phyloP scores from a whole-genome alignment of 2,329 filamentous ascomycete species.

The Fusarium graminum region DNA sequence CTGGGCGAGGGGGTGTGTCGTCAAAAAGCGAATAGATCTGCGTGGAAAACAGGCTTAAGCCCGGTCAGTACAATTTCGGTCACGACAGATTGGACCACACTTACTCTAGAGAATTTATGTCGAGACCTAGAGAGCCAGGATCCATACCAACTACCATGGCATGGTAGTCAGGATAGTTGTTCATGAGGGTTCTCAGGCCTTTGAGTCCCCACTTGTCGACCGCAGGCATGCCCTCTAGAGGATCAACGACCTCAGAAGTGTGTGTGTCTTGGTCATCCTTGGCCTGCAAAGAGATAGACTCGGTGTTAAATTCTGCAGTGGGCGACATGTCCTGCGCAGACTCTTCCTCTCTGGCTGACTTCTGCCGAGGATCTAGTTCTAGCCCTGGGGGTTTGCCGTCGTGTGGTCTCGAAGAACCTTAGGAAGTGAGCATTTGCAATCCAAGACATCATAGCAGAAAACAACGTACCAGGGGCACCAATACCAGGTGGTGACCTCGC shows the following conservation, averaged over 20 bases:
- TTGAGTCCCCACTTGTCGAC: constrained; percentile 75
- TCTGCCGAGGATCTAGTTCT: constrained; percentile 63
- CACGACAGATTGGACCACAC: constrained; percentile 44
- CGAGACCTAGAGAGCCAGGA: constrained; percentile 67
- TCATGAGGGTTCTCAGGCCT: constrained; percentile 73
- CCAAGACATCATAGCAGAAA: background rate
- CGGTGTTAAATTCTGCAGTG: constrained; percentile 63
- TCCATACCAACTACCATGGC: constrained; percentile 72
- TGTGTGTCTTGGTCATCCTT: constrained; percentile 60
- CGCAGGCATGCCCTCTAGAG: constrained; percentile 71
- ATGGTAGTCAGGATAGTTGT: constrained; percentile 73
- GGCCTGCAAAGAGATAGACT: constrained; percentile 55
- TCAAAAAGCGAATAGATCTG: constrained; percentile 74
- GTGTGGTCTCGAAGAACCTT: constrained; percentile 57
- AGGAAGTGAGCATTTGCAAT: constrained; percentile 41
- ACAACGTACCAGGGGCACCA: constrained; percentile 53
- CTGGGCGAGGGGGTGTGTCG: constrained; percentile 68
- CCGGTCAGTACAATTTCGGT: constrained; percentile 35
- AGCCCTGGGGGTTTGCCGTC: constrained; percentile 57
- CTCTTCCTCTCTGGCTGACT: constrained; percentile 59
- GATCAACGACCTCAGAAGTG: constrained; percentile 64
- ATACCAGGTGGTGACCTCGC: constrained; percentile 62
- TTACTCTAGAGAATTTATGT: constrained; percentile 70
- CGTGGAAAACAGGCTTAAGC: constrained; percentile 65
- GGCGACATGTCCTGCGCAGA: constrained; percentile 56